Conservation (phyloP, 169 alveolate genomes). For the Blepharisma undulans region DNA sequence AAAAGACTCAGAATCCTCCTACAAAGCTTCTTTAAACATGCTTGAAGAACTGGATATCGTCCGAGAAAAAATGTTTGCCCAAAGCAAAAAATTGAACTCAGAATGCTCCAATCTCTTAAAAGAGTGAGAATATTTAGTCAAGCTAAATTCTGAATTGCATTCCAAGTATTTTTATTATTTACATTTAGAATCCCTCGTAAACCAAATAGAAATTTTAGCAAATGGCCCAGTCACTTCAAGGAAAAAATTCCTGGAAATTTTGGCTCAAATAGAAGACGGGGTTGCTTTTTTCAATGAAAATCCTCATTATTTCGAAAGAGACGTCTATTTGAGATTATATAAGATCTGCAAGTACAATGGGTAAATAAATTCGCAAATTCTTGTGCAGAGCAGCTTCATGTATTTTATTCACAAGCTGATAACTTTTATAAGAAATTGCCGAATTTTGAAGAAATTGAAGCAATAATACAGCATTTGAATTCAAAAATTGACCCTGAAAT, state of each 20-base stretch:
- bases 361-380: background rate
- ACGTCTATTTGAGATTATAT: background rate
- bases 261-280: conserved; percentile 22
- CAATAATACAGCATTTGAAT: background rate
- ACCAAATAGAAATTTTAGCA: background rate
- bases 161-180: conserved; percentile 4
- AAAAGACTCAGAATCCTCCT: background rate
- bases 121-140: background rate
- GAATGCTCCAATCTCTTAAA: background rate
- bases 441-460: background rate
- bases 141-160: background rate
- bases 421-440: background rate
- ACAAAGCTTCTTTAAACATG: background rate
- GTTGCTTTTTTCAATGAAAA: conserved; percentile 22
- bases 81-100: background rate
- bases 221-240: background rate
- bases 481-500: background rate
- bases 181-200: background rate
- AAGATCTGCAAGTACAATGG: background rate
- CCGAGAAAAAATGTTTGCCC: background rate
- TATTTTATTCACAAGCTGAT: conserved; percentile 9
- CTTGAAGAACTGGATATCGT: background rate
- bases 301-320: conserved; percentile 12
- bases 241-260: background rate
- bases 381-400: background rate